Conservation (phyloP, 495 filamentous ascomycete species). For the Trichoderma parareesei region DNA sequence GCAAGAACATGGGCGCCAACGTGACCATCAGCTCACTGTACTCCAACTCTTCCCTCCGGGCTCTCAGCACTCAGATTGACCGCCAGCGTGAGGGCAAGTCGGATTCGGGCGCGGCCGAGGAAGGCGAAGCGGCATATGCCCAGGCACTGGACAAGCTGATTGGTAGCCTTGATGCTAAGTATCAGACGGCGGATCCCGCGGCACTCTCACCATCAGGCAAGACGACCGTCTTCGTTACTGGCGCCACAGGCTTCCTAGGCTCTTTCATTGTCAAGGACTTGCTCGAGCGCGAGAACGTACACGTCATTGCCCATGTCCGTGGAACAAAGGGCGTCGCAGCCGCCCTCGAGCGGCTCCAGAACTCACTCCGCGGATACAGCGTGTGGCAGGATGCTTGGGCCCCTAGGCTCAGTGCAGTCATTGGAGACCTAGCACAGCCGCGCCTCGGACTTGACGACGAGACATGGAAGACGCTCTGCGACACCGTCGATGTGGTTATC, state of each 20-base stretch:
- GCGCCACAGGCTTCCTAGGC: constrained; percentile 87
- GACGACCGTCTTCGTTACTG: constrained; percentile 72
- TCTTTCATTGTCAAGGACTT: constrained; percentile 72
- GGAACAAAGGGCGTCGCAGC: constrained; percentile 42
- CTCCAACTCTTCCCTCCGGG: constrained; percentile 61
- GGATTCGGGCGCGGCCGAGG: constrained; percentile 32
- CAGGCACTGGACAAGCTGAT: constrained; percentile 43
- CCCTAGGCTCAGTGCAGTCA: constrained; percentile 51
- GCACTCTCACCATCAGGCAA: constrained; percentile 24
- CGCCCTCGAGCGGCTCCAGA: constrained; percentile 43
- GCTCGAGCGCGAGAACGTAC: constrained; percentile 50
- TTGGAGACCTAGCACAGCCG: constrained; percentile 65
- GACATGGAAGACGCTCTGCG: constrained; percentile 53
- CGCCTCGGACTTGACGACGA: constrained; percentile 59
- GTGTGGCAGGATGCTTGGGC: constrained; percentile 71
- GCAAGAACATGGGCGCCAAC: constrained; percentile 55
- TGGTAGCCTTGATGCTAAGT: constrained; percentile 27
- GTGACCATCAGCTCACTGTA: constrained; percentile 73
- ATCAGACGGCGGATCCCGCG: constrained; percentile 28
- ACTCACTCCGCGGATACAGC: constrained; percentile 61
- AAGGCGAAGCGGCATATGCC: constrained; percentile 63
- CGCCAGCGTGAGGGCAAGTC: constrained; percentile 32
- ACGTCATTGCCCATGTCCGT: constrained; percentile 74
- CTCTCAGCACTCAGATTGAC: constrained; percentile 71
- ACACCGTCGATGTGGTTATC: constrained; percentile 69